Base-by-base conservation (phyloP, 2,329 filamentous ascomycete genomes). In the Talaromyces sp. region DNA sequence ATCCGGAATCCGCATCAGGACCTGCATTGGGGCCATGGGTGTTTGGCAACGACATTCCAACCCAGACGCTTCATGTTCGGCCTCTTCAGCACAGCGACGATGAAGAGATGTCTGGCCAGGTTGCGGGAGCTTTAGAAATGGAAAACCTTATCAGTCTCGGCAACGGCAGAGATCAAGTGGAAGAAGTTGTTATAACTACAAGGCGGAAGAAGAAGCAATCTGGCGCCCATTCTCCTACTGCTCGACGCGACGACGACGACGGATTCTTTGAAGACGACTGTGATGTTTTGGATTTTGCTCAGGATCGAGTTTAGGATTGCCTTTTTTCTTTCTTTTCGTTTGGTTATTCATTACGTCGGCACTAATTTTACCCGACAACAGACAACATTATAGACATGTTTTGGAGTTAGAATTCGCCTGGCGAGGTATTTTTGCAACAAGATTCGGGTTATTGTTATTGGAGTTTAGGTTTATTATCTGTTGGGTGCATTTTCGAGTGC, bases 181-280 rank as follows among this genome's bases (percentile, higher is more conserved):
- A 91, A 75, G 87, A 93, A 73, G 89, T 95, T 62, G 88, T 96
- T 50, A 87, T 93, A 19, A 96, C 90, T 17, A 93, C 91, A 2
- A 83, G 91, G 63, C 82, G 89, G 57, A 85, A 90, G 62, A 84
- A 85, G 68, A 85, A 82, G 71, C 64, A 67, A 50, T 63, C 68
- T 21, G 66, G 65, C 50, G 65, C 67, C 0, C 63, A 49, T 11
- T 52, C 67, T 52, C 56, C 64, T 35, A 70, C 55, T 78, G 80
- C 43, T 80, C 82, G 57, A 68, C 73, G 61, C 72, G 73, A 71
- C 53, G 72, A 77, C 11, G 86, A 87, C 51, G 89, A 90, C 60
- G 84, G 85, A 58, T 96, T 96, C 74, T 96, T 96, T 69, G 92
- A 96, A 75, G 91, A 96, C 71, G 92, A 96, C 71, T 95, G 90